Conservation (phyloP, 2,329 filamentous ascomycete species). For the Penicillium oxalicum region DNA sequence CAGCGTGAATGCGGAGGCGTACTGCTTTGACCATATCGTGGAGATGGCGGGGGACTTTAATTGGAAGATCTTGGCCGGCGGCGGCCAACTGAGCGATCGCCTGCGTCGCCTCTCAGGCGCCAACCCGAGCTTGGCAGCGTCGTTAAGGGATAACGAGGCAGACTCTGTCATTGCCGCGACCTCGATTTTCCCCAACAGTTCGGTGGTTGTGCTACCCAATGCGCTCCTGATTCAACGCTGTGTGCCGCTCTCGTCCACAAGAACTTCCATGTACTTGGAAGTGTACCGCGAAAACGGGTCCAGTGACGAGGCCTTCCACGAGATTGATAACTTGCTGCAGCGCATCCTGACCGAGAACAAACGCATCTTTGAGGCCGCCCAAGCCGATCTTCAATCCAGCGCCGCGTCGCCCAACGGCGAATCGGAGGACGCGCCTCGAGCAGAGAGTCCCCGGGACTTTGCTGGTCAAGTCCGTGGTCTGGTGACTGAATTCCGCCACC, state of each 20-base stretch:
- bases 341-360: conserved; percentile 61
- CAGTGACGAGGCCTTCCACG: conserved; percentile 52
- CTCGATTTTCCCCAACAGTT: conserved; percentile 33
- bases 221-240: conserved; percentile 62
- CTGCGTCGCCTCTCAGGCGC: conserved; percentile 31
- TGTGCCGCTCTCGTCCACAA: conserved; percentile 49
- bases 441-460: conserved; percentile 54
- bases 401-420: conserved; percentile 56
- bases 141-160: conserved; percentile 41
- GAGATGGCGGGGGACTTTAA: conserved; percentile 16
- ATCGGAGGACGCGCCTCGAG: conserved; percentile 53
- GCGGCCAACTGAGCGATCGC: background rate
- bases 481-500: conserved; percentile 42
- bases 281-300: conserved; percentile 58
- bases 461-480: conserved; percentile 47
- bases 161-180: conserved; percentile 38
- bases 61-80: conserved; percentile 20
- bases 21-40: conserved; percentile 17
- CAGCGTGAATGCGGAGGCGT: conserved; percentile 13
- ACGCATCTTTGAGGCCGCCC: conserved; percentile 52
- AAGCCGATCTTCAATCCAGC: conserved; percentile 50
- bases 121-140: conserved; percentile 42
- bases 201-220: conserved; percentile 35
- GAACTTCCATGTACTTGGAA: conserved; percentile 55
- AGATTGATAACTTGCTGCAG: conserved; percentile 56